A percentile compares a stretch with the other conserved stretches of the same genome.
These are phyloP conservation scores for Claviceps digitariae DNA, from an alignment of 2,329 filamentous ascomycete species.

Conservation along the genomic window DNA sequence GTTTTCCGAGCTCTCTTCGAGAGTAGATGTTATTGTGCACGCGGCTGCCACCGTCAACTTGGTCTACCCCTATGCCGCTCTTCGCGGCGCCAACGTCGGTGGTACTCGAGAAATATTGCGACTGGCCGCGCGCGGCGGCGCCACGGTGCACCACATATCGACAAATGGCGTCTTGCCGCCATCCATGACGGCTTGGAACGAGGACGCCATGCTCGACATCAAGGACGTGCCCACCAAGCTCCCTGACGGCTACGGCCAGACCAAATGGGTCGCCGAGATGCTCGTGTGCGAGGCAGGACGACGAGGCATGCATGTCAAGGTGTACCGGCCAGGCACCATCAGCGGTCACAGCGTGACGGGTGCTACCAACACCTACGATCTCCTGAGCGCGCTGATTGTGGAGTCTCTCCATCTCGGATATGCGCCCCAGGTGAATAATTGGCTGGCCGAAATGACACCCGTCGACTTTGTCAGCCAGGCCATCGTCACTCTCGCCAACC, in stretches of 20 bases:
- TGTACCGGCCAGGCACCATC: slow-evolving; percentile 64
- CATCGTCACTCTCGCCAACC: slow-evolving; percentile 55
- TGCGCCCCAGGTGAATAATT: slow-evolving; percentile 56
- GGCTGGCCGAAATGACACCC: slow-evolving; percentile 73
- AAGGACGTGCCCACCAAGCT: slow-evolving; percentile 57
- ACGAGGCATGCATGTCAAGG: slow-evolving; percentile 55
- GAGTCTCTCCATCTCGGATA: slow-evolving; percentile 63
- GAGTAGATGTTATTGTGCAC: slow-evolving; percentile 62
- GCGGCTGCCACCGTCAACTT: slow-evolving; percentile 68
- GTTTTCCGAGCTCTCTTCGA: slow-evolving; percentile 50
- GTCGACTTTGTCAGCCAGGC: slow-evolving; percentile 69
- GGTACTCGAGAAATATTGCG: slow-evolving; percentile 66
- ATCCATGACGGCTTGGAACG: slow-evolving; percentile 56
- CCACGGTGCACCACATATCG: slow-evolving; percentile 65
- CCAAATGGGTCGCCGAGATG: slow-evolving; percentile 70
- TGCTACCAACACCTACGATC: slow-evolving; percentile 65
- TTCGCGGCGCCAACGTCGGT: slow-evolving; percentile 62
- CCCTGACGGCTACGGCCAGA: slow-evolving; percentile 62
- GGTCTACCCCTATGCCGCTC: slow-evolving; percentile 67
- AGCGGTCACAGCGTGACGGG: slow-evolving; percentile 64
- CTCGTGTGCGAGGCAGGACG: slow-evolving; percentile 56
- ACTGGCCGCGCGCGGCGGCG: slow-evolving; percentile 51
- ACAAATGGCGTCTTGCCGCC: slow-evolving; percentile 69
- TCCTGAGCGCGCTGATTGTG: slow-evolving; percentile 62
- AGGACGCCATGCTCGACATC: slow-evolving; percentile 52